Base-by-base conservation (phyloP, 2,329 filamentous ascomycete genomes). In the Claviceps sp. region DNA sequence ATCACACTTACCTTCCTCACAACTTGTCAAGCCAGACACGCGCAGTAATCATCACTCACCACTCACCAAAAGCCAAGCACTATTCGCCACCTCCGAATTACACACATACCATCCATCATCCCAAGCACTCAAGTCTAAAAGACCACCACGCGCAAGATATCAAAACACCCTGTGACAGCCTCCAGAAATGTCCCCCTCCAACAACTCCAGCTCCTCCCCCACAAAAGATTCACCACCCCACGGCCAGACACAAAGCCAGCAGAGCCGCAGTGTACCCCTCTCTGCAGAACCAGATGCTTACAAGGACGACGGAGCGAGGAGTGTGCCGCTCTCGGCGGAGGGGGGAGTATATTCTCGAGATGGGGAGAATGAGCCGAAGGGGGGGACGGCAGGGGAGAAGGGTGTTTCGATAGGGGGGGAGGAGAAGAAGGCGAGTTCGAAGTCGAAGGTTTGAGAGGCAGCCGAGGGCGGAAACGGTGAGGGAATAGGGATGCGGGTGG, bases 321-420 rank as follows among this genome's bases (percentile, higher is more conserved):
- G 38, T 6, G 52, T 52, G n/a, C 50, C 52, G 20, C 41, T 54
- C n/a, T 54, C 52, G 4, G 52, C 52, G 0, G 52, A 54, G 14
- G 43, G 34, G 8, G 52, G 52, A 3, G 52, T 50, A 3, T 54
- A 54, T 13, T 26, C 41, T 24, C 49, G 48, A 5, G 52, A 54
- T 24, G 20, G 22, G 11, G 8, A 22, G 45, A 54, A 54, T 41
- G 50, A 51, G 37, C 50, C 52, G 22, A 54, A 52, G 50, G 6
- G 18, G 20, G 52, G 52, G 3, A 50, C 47, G 2, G 52, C 52
- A 5, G 52, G 52, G 9, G 42, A 43, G 24, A n/a, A 49, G 37
- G 52, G 52, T 1, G 46, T 54, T 7, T 42, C 46, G 18, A 38
- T 54, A 6, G 42, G 22, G 22, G 42, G 5, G 41, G 41, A 9